Conservation (phyloP, 768 basidiomycete genomes). For the Lactarius deliciosus region DNA sequence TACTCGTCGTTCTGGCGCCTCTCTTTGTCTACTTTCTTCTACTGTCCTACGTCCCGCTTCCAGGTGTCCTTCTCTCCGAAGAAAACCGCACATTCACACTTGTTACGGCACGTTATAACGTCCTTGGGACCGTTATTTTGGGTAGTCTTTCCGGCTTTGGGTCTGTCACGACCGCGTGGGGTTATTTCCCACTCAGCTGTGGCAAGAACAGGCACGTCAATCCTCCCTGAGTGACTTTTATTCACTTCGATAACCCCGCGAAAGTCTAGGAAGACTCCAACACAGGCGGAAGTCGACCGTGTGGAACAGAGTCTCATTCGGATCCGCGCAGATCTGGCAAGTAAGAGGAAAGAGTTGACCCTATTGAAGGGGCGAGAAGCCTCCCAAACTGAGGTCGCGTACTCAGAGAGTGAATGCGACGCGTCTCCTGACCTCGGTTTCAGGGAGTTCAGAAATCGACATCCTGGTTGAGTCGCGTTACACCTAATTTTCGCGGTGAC, state of each 20-base stretch:
- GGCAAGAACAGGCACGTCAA: conserved; percentile 21
- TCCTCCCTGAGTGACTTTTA: not conserved
- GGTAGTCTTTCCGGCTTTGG: conserved; percentile 80
- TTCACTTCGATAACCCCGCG: not conserved
- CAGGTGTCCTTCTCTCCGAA: conserved; percentile 44
- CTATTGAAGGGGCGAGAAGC: conserved; percentile 35
- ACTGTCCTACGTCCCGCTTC: conserved; percentile 69
- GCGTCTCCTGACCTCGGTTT: conserved; percentile 15
- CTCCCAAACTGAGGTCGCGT: conserved; percentile 32
- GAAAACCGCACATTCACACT: conserved; percentile 41
- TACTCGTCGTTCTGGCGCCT: conserved; percentile 20
- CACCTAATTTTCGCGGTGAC: conserved; percentile 50
- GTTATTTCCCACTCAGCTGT: conserved; percentile 48
- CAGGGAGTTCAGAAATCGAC: conserved; percentile 23
- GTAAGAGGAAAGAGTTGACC: conserved; percentile 37
- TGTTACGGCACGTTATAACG: conserved; percentile 60
- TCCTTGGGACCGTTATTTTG: conserved; percentile 76
- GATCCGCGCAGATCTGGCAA: conserved; percentile 56
- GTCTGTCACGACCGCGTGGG: conserved; percentile 67
- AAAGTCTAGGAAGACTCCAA: conserved; percentile 1
- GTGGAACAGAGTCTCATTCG: conserved; percentile 59
- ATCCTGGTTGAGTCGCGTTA: conserved; percentile 51
- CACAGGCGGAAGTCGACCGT: conserved; percentile 47
- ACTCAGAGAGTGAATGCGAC: not conserved
- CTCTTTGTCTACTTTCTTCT: conserved; percentile 51